Evolutionary conservation across 164 flowering plant genomes (phyloP).

Genomic region (Cinnamomum chago): DNA sequence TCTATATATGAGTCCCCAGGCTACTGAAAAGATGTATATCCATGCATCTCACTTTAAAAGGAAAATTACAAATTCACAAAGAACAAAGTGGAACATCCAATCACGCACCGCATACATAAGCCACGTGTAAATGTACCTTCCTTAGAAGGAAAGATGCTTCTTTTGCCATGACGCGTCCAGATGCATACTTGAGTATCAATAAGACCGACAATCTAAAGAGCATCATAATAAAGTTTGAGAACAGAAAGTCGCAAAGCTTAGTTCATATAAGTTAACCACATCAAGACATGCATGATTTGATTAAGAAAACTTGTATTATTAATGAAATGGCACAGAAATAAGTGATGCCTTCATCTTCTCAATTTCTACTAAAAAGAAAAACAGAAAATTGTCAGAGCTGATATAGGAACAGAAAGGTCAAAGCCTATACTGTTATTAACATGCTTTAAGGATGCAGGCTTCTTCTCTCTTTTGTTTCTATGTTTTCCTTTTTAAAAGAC

Average conservation of each 20-base stretch:
- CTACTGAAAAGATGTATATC: background rate
- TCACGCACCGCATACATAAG: slow-evolving; percentile 79
- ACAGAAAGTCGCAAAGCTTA: background rate
- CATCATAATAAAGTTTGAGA: background rate
- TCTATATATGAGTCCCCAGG: background rate
- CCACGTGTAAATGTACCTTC: slow-evolving; percentile 67
- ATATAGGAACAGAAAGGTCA: background rate
- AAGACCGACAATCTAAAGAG: slow-evolving; percentile 75
- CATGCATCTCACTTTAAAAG: background rate
- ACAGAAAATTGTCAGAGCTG: background rate
- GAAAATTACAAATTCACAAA: background rate
- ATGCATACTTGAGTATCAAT: slow-evolving; percentile 68
- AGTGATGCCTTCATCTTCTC: background rate
- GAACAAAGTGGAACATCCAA: slow-evolving; percentile 1
- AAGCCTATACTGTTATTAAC: background rate
- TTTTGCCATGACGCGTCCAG: slow-evolving; percentile 75
- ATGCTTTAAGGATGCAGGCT: background rate
- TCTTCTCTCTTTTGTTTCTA: background rate
- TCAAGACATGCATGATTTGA: background rate
- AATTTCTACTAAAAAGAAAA: background rate
- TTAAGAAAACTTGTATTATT: background rate
- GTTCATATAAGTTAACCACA: background rate
- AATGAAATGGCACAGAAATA: background rate
- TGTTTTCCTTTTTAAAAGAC: too few relatives aligned
- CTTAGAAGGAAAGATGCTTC: slow-evolving; percentile 62